These are phyloP conservation scores for Talaromyces atroroseus DNA, from an alignment of 2,329 filamentous ascomycete species.

Conservation along the genomic window DNA sequence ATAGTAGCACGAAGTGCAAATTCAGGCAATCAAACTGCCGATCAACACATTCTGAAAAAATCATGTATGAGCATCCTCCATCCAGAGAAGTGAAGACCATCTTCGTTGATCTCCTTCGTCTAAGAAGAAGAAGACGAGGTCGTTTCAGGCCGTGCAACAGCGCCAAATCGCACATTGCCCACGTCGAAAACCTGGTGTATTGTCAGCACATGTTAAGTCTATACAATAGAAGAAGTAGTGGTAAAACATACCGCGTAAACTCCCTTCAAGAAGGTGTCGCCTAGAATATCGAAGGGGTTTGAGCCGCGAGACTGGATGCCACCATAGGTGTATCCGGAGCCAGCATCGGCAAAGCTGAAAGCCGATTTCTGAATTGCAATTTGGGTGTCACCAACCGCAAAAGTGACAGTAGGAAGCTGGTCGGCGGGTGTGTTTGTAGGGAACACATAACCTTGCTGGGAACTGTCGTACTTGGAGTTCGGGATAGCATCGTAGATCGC, in stretches of 20 bases:
- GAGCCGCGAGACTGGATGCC: slow-evolving; percentile 60
- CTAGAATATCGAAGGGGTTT: slow-evolving; percentile 58
- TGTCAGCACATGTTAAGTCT: slow-evolving; percentile 9
- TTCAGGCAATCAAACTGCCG: neutral
- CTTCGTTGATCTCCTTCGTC: neutral
- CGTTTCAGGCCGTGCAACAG: slow-evolving; percentile 42
- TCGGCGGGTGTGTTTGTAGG: slow-evolving; percentile 49
- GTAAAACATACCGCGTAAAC: slow-evolving; percentile 53
- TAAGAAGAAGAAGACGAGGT: slow-evolving; percentile 5
- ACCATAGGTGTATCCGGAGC: slow-evolving; percentile 55
- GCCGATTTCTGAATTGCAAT: slow-evolving; percentile 60
- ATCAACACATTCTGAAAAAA: neutral
- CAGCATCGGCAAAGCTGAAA: slow-evolving; percentile 53
- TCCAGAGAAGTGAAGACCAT: neutral
- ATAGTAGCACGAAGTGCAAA: neutral
- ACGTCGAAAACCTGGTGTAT: slow-evolving; percentile 55
- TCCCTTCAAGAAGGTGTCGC: slow-evolving; percentile 59
- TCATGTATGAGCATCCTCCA: neutral
- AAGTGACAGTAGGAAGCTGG: slow-evolving; percentile 55
- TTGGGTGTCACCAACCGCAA: slow-evolving; percentile 58
- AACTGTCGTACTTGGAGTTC: slow-evolving; percentile 52
- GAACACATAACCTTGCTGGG: slow-evolving; percentile 60
- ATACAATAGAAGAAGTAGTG: neutral
- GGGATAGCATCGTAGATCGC: slow-evolving; percentile 61
- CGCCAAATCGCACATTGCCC: slow-evolving; percentile 55